phyloP scores from a whole-genome alignment of 768 basidiomycete genomes.

The Serendipita indica region DNA sequence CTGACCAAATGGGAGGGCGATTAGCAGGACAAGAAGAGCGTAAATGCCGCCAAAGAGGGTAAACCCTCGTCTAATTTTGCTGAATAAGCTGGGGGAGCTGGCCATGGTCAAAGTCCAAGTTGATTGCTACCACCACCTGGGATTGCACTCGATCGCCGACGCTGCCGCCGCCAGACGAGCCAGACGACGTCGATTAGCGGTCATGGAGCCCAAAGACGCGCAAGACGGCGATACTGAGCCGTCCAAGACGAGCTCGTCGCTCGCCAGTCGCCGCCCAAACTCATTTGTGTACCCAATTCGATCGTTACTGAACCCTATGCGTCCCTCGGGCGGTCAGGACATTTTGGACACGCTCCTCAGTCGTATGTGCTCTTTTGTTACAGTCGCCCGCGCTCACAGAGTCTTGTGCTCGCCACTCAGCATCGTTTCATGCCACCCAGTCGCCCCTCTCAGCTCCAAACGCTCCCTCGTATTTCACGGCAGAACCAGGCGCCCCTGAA shows the following conservation, averaged over 20 bases:
- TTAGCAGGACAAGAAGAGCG: constrained; percentile 33
- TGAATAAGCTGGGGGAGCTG: not conserved
- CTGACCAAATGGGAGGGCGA: constrained; percentile 52
- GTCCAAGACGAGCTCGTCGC: not conserved
- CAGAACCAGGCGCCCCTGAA: not conserved
- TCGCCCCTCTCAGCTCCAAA: not conserved
- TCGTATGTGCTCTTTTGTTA: not conserved
- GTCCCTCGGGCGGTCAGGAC: constrained; percentile 13
- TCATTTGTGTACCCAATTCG: constrained; percentile 26
- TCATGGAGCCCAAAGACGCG: not conserved
- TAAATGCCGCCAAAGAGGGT: constrained; percentile 37
- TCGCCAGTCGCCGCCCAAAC: not conserved
- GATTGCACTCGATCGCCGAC: not conserved
- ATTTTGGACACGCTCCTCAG: constrained; percentile 6
- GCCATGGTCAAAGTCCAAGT: not conserved
- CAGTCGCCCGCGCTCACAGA: too few relatives aligned
- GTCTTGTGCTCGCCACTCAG: constrained; percentile 3
- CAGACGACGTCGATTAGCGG: not conserved
- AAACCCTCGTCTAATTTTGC: not conserved
- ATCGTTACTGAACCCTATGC: constrained; percentile 23
- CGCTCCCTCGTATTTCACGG: not conserved
- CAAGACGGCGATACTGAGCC: not conserved
- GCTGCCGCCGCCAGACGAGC: not conserved
- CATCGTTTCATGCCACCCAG: not conserved
- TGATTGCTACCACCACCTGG: not conserved